Conservation (phyloP, 306 rosid genomes). For the Lathyrus oleraceus region DNA sequence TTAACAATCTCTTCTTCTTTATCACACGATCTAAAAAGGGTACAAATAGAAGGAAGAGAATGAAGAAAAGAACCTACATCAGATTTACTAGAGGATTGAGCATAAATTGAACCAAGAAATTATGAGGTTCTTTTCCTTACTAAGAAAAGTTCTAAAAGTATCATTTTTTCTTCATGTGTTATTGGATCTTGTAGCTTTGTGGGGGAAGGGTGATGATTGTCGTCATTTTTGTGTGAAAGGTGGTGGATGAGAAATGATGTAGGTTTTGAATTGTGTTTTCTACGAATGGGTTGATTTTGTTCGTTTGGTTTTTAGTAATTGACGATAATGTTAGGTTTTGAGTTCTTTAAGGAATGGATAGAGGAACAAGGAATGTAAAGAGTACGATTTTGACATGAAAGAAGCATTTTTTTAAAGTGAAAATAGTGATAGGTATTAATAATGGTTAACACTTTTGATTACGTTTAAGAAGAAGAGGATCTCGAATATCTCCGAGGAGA, state of each 20-base stretch:
- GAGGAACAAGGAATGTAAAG: slow-evolving; percentile 29
- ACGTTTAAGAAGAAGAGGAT: background rate
- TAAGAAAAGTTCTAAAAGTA: slow-evolving; percentile 71
- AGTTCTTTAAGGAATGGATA: slow-evolving; percentile 10
- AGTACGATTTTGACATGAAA: slow-evolving; percentile 44
- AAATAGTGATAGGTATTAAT: background rate
- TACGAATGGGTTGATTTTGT: slow-evolving; percentile 40
- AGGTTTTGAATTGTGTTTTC: slow-evolving; percentile 83
- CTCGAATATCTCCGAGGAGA: too few species aligned
- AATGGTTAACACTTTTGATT: slow-evolving; percentile 16
- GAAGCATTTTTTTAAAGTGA: slow-evolving; percentile 24
- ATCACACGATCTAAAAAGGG: slow-evolving; percentile 39
- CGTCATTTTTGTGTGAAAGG: slow-evolving; percentile 29
- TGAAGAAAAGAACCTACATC: slow-evolving; percentile 69
- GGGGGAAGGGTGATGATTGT: background rate
- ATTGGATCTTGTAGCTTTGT: slow-evolving; percentile 38
- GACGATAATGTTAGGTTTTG: slow-evolving; percentile 31
- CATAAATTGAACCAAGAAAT: slow-evolving; percentile 85
- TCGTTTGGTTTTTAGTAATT: slow-evolving; percentile 41
- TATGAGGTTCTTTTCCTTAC: slow-evolving; percentile 77
- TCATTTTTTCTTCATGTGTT: slow-evolving; percentile 49
- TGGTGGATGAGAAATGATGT: slow-evolving; percentile 46
- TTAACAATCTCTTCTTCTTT: slow-evolving; percentile 34
- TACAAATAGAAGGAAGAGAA: slow-evolving; percentile 56
- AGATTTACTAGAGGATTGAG: slow-evolving; percentile 71